Evolutionary conservation across 176 grass and related monocot genomes (phyloP).

Genomic region (Eremochloa ophiuroides): DNA sequence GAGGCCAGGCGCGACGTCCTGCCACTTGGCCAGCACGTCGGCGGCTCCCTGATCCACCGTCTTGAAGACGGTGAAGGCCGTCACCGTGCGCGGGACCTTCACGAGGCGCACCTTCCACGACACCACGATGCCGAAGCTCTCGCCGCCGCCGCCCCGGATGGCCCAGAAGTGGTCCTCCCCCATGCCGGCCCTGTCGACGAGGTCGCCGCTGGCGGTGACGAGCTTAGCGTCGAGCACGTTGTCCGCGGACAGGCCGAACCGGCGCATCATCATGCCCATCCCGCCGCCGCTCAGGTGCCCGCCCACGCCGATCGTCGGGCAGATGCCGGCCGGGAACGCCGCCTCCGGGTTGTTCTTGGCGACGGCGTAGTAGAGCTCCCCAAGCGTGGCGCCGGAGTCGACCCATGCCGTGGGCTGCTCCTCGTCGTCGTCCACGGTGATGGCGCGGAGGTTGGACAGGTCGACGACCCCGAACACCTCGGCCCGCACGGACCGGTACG

Average conservation of each 20-base stretch:
- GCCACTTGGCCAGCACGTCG: constrained; percentile 40
- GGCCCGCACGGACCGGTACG: constrained; percentile 38
- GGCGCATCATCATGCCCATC: constrained; percentile 47
- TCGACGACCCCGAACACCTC: constrained; percentile 50
- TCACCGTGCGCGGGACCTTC: constrained; percentile 17
- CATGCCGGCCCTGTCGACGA: constrained; percentile 48
- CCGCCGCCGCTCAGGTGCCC: constrained; percentile 65
- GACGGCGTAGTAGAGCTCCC: constrained; percentile 58
- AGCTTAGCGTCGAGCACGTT: constrained; percentile 60
- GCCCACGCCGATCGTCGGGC: constrained; percentile 53
- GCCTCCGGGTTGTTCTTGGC: not conserved
- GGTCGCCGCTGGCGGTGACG: constrained; percentile 30
- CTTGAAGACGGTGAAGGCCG: constrained; percentile 21
- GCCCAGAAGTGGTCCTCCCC: constrained; percentile 55
- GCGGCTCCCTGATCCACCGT: constrained; percentile 31
- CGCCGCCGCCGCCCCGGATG: constrained; percentile 47
- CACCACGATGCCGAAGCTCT: constrained; percentile 48
- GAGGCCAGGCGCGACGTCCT: constrained; percentile 24
- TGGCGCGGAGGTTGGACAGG: constrained; percentile 34
- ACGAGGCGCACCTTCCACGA: constrained; percentile 48
- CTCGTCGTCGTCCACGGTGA: not conserved
- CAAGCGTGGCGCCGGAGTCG: constrained; percentile 46
- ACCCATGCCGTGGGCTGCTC: constrained; percentile 41
- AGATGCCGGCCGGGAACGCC: constrained; percentile 54
- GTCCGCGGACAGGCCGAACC: constrained; percentile 48